Percentiles rank a stretch among this genome's conserved stretches.
Evolutionary conservation across 768 basidiomycete genomes (phyloP).

Genomic region (Amanita brunnescens): DNA sequence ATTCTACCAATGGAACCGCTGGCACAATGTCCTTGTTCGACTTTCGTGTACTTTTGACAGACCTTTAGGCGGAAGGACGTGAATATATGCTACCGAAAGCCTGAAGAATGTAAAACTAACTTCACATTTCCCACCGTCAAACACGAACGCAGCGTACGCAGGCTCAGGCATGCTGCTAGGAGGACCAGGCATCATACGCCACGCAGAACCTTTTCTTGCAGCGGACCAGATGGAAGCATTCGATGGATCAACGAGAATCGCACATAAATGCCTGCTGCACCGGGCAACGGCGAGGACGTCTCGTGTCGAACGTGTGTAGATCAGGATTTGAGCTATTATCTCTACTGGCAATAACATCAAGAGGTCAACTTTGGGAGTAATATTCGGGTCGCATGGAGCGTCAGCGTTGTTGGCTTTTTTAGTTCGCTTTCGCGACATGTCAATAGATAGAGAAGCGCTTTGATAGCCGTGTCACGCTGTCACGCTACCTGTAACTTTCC

Average conservation of each 20-base stretch:
- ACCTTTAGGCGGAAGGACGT: not conserved
- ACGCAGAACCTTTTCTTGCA: slow-evolving; percentile 26
- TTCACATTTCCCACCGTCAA: slow-evolving; percentile 50
- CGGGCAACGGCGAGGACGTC: slow-evolving; percentile 54
- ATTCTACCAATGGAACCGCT: not conserved
- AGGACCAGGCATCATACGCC: slow-evolving; percentile 18
- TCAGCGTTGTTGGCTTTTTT: no score
- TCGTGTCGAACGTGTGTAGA: slow-evolving; percentile 39
- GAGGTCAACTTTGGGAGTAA: not conserved
- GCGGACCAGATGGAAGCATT: slow-evolving; percentile 51
- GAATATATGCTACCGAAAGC: not conserved
- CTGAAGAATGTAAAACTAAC: slow-evolving; percentile 22
- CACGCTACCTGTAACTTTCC: no score
- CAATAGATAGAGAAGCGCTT: not conserved
- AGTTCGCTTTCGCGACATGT: no score
- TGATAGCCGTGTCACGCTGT: no score
- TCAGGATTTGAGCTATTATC: slow-evolving; percentile 53
- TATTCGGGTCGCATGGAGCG: no score
- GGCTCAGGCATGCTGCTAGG: slow-evolving; percentile 39
- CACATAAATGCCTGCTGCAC: slow-evolving; percentile 44
- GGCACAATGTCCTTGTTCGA: not conserved
- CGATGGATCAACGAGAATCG: slow-evolving; percentile 34
- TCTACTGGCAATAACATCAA: slow-evolving; percentile 42
- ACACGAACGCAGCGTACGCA: slow-evolving; percentile 57
- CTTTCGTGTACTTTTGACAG: no score